phyloP scores from a whole-genome alignment of 2,329 filamentous ascomycete genomes.

The Trichoderma guizhouense region DNA sequence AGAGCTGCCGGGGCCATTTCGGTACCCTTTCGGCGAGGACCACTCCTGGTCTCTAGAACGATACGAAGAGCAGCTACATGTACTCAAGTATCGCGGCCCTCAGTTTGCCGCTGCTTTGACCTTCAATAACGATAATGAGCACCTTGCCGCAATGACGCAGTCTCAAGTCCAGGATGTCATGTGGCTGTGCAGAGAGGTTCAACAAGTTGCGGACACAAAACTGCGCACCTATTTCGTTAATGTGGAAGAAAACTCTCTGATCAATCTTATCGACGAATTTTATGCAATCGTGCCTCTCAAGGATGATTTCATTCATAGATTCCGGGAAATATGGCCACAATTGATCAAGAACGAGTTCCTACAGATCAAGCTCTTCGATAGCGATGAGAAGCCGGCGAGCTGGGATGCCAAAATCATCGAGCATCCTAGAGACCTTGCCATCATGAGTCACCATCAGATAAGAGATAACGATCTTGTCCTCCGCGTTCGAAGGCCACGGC shows the following conservation, averaged over 20 bases:
- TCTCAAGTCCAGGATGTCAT: not conserved
- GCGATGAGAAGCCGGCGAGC: too few species aligned
- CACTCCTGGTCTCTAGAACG: not conserved
- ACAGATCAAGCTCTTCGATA: too few species aligned
- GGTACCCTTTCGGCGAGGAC: not conserved
- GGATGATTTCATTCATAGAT: too few species aligned
- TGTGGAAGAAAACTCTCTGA: fast-evolving
- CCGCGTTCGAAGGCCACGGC: too few species aligned
- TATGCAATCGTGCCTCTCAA: too few species aligned
- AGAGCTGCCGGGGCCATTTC: not conserved
- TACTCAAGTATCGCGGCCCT: too few species aligned
- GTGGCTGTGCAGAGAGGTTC: fast-evolving
- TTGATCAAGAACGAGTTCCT: too few species aligned
- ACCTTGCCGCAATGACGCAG: not conserved
- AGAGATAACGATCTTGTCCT: too few species aligned
- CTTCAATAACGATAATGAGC: not conserved
- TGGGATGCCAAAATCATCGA: too few species aligned
- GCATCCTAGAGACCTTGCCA: too few species aligned
- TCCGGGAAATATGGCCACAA: too few species aligned
- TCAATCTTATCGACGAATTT: fast-evolving
- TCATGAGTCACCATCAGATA: too few species aligned
- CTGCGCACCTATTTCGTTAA: not conserved
- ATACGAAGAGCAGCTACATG: not conserved
- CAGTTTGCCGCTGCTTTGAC: not conserved
- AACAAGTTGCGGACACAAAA: fast-evolving